phyloP scores from a whole-genome alignment of 331 rosid species.

The Stylosanthes scabra region DNA sequence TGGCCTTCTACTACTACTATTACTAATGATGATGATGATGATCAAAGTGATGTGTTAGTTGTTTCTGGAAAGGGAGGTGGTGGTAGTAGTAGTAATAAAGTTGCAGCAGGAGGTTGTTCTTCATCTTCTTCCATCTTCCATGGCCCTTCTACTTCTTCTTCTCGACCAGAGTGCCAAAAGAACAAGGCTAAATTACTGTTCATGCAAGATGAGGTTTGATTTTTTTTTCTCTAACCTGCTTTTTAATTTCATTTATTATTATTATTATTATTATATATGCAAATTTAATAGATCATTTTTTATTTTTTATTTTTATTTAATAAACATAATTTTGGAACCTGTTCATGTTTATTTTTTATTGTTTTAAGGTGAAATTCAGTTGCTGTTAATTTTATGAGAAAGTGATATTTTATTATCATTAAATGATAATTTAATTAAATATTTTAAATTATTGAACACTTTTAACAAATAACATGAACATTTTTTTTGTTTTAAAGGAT shows the following conservation, averaged over 20 bases:
- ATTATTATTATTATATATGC: too few relatives aligned
- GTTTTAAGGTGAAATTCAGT: too few relatives aligned
- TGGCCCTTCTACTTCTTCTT: constrained; percentile 45
- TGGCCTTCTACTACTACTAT: constrained; percentile 40
- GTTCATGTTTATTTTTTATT: too few relatives aligned
- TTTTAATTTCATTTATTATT: not conserved
- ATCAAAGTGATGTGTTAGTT: constrained; percentile 35
- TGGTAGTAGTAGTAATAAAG: not conserved
- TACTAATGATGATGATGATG: constrained; percentile 38
- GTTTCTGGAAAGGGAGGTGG: constrained; percentile 5
- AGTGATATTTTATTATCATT: too few relatives aligned
- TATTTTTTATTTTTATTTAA: too few relatives aligned
- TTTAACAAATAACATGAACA: too few relatives aligned
- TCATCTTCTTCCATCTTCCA: constrained; percentile 53
- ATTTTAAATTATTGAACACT: too few relatives aligned
- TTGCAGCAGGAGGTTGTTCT: constrained; percentile 44
- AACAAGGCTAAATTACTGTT: constrained; percentile 67
- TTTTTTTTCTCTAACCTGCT: not conserved
- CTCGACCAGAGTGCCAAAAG: constrained; percentile 59
- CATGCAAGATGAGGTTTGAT: constrained; percentile 83
- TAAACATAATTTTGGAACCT: too few relatives aligned
- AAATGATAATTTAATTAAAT: too few relatives aligned
- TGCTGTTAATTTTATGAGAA: too few relatives aligned
- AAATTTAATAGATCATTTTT: too few relatives aligned
- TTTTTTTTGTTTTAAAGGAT: too few relatives aligned